These are phyloP conservation scores for Eucalyptus regnans DNA, from an alignment of 345 rosid genomes.

Conservation along the genomic window DNA sequence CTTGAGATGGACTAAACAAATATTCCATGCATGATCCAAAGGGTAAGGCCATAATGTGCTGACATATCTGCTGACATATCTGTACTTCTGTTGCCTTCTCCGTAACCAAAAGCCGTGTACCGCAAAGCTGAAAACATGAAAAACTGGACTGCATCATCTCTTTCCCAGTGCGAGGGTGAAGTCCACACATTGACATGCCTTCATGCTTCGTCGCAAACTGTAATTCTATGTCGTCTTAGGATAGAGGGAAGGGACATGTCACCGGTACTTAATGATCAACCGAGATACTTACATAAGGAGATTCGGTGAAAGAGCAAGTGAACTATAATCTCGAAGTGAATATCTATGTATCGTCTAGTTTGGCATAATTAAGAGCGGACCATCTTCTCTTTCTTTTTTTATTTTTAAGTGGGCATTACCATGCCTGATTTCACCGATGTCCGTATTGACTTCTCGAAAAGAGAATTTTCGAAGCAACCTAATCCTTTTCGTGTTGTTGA, in stretches of 20 bases:
- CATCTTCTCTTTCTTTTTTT: background rate
- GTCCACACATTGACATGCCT: background rate
- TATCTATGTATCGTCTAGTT: background rate
- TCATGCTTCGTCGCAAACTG: background rate
- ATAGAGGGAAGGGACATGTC: background rate
- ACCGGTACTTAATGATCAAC: background rate
- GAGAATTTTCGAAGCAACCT: background rate
- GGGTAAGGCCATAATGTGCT: background rate
- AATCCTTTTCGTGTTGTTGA: background rate
- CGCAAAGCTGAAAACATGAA: background rate
- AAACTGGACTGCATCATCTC: background rate
- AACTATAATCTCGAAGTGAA: background rate
- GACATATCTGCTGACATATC: background rate
- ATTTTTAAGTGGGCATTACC: background rate
- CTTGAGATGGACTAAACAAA: background rate
- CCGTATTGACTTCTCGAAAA: no score
- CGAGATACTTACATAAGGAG: background rate
- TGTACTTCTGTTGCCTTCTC: background rate
- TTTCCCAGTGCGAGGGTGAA: background rate
- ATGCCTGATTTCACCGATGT: rapidly evolving
- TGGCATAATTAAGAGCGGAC: background rate
- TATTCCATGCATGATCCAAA: background rate
- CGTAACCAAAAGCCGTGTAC: background rate
- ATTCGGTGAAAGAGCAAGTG: background rate
- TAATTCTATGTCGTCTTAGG: background rate